A percentile compares a stretch with the other conserved stretches of the same genome.
Evolutionary conservation across 768 basidiomycete genomes (phyloP).

Genomic region (Lactarius hengduanensis): DNA sequence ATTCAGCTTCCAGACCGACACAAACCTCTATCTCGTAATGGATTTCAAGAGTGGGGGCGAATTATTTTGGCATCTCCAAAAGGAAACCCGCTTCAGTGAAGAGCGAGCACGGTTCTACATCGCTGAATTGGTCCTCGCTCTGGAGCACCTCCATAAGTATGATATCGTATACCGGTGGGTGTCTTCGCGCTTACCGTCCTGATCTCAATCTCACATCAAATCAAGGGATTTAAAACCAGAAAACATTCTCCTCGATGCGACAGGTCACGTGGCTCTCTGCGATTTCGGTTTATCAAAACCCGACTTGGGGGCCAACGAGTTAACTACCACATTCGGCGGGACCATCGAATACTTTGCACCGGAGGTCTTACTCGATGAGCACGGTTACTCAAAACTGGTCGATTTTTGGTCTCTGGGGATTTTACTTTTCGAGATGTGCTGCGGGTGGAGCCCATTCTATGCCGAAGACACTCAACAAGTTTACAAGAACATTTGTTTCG

Average conservation of each 20-base stretch:
- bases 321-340: conserved; percentile 99
- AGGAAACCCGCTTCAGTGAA: conserved; percentile 90
- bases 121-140: conserved; percentile 89
- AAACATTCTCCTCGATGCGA: conserved; percentile 97
- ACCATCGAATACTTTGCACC: conserved; percentile 99
- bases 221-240: conserved; percentile 93
- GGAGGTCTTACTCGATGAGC: conserved; percentile 95
- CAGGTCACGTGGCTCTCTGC: conserved; percentile 96
- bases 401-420: conserved; percentile 99
- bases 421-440: conserved; percentile 98
- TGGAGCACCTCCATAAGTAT: conserved; percentile 97
- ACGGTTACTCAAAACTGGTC: conserved; percentile 97
- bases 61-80: conserved; percentile 97
- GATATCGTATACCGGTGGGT: conserved; percentile 89
- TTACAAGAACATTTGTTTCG: conserved; percentile 99
- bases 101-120: conserved; percentile 96
- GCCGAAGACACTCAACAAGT: conserved; percentile 99
- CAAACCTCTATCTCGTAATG: conserved; percentile 92
- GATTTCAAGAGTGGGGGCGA: conserved; percentile 99
- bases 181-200: conserved; percentile 30
- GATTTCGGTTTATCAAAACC: conserved; percentile 99
- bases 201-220: conserved; percentile 2
- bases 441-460: conserved; percentile 99
- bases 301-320: conserved; percentile 86
- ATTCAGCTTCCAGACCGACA: conserved; percentile 96